Evolutionary conservation across 306 rosid species (phyloP), one percentile per base, ranked within the genome.

Genomic region (Chamaecrista fasciculata): DNA sequence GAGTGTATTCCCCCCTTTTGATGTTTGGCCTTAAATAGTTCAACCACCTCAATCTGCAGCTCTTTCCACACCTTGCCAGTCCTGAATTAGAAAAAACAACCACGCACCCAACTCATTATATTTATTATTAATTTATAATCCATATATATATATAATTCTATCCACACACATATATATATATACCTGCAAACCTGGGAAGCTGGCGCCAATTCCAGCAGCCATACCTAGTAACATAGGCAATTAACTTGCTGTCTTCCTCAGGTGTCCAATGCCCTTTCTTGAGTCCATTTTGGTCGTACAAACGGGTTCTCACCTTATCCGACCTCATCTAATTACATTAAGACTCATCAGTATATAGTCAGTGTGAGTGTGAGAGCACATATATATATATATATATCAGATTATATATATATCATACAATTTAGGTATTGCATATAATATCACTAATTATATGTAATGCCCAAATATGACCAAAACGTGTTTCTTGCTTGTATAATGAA

Each of bases 1-100:
- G 29, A 4, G 63, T 82, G 61, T 72, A 89, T 68, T 82, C 80
- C 51, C 91, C 91, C 82, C 87, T 84, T 75, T 80, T 89, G 79
- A 86, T 66, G 59, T 82, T 70, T 1, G 91, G 85, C 67, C 82
- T 80, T 18, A 86, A 56, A 60, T 89, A 84, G 52, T 86, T 89
- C 86, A 86, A 19, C 91, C 96, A 86, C 23, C 96, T 70, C n/a
- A 84, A 62, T 59, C 96, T 82, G 66, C 96, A 89, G 16, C 96
- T 89, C 73, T 89, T 89, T 56, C 96, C 96, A 66, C 91, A 78
- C 75, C 89, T 78, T 8, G 71, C 70, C 1, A 84, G 77, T 52
- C 87, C 89, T 88, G 67, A 72, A 4, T 34, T 4, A 4, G 6
- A 34, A 1, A 8, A 34, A 34, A 34, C 1, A 8, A 34, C 6